These are phyloP conservation scores for Ananas comosus DNA, from an alignment of 176 grass and related monocot species.

Conservation along the genomic window DNA sequence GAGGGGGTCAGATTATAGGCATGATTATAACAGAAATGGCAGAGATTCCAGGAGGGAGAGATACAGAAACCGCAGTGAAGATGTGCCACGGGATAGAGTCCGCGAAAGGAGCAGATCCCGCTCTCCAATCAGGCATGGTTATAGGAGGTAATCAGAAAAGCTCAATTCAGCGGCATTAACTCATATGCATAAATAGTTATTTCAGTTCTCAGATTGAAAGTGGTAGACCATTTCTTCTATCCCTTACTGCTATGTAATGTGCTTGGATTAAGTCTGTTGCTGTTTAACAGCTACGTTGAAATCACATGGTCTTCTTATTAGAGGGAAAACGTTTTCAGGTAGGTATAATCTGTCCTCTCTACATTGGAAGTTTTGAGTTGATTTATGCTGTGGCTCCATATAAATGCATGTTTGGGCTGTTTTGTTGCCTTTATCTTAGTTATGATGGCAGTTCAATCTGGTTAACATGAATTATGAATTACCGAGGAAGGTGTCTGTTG, in stretches of 20 bases:
- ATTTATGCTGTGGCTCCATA: conserved; percentile 10
- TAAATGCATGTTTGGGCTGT: conserved; percentile 29
- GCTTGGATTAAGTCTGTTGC: conserved; percentile 47
- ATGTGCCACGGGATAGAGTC: conserved; percentile 26
- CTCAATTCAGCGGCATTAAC: conserved; percentile 48
- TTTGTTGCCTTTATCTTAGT: conserved; percentile 20
- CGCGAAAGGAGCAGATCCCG: conserved; percentile 56
- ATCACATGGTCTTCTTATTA: conserved; percentile 51
- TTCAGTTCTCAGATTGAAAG: conserved; percentile 50
- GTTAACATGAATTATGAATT: conserved; percentile 32
- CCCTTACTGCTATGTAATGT: conserved; percentile 39
- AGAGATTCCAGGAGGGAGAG: conserved; percentile 55
- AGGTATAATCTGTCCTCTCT: conserved; percentile 48
- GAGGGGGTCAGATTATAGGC: conserved; percentile 39
- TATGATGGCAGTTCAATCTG: conserved; percentile 44
- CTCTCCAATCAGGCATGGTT: conserved; percentile 61
- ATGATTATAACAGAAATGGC: conserved; percentile 56
- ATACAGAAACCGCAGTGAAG: conserved; percentile 42
- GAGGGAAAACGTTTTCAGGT: conserved; percentile 63
- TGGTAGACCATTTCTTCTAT: conserved; percentile 65
- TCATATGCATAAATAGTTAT: conserved; percentile 51
- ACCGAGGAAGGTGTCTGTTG: conserved; percentile 41
- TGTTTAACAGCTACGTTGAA: conserved; percentile 86
- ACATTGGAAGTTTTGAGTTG: conserved; percentile 26
- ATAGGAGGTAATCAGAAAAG: conserved; percentile 44